Evolutionary conservation across 345 rosid genomes (phyloP).

Genomic region (Lepidium africanum): DNA sequence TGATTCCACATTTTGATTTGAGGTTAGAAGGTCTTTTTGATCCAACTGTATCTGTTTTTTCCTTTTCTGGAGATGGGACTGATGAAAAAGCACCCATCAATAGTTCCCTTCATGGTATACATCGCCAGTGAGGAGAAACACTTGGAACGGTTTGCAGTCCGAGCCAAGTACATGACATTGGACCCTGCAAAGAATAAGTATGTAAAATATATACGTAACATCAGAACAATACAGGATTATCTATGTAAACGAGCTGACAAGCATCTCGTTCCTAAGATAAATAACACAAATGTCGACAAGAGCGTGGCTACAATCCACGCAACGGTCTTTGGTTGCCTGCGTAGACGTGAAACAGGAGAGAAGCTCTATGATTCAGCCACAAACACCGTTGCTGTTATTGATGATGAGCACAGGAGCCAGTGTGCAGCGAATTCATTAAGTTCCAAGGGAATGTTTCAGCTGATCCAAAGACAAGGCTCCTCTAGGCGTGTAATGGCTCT

Average conservation of each 20-base stretch:
- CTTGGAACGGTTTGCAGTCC: constrained; percentile 96
- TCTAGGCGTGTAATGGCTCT: constrained; percentile 96
- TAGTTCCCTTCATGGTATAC: constrained; percentile 95
- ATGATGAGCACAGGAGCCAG: constrained; percentile 93
- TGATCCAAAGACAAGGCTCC: constrained; percentile 89
- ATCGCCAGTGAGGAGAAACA: constrained; percentile 93
- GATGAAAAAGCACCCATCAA: constrained; percentile 98
- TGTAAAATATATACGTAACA: constrained; percentile 90
- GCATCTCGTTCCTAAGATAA: constrained; percentile 94
- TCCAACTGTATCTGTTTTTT: background rate
- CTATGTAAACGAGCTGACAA: constrained; percentile 94
- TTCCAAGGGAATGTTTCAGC: constrained; percentile 95
- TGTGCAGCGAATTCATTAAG: constrained; percentile 87
- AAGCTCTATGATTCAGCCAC: constrained; percentile 72
- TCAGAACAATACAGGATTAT: constrained; percentile 94
- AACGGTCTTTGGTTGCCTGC: constrained; percentile 88
- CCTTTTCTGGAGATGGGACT: constrained; percentile 77
- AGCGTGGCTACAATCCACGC: constrained; percentile 99
- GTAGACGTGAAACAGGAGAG: constrained; percentile 85
- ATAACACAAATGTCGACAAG: constrained; percentile 94
- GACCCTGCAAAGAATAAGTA: constrained; percentile 96
- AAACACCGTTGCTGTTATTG: constrained; percentile 64
- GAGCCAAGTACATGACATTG: constrained; percentile 98
- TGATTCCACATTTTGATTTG: background rate
- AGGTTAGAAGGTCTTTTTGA: background rate